Evolutionary conservation across 306 rosid genomes (phyloP).

Genomic region (Trifolium pratense): DNA sequence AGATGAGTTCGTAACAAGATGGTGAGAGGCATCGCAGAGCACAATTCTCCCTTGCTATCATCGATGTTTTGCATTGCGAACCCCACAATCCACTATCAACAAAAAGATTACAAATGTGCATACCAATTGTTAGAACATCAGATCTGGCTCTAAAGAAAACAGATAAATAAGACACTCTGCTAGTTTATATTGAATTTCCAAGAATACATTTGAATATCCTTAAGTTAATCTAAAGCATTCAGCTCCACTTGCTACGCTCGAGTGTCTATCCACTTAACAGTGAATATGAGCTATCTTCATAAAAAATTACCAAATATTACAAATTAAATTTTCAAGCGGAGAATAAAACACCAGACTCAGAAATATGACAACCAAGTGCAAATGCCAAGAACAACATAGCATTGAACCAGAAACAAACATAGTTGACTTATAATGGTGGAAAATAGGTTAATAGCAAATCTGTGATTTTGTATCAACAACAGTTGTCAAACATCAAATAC

Average conservation of each 20-base stretch:
- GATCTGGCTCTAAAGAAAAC: neutral
- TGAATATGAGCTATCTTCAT: neutral
- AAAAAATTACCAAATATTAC: neutral
- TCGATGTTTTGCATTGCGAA: constrained; percentile 71
- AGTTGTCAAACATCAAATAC: constrained; percentile 17
- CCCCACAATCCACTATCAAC: constrained; percentile 85
- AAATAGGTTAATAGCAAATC: neutral
- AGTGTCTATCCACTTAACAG: neutral
- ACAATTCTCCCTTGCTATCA: constrained; percentile 84
- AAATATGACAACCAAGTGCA: neutral
- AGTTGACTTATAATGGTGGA: neutral
- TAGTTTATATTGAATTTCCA: constrained; percentile 12
- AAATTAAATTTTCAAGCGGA: neutral
- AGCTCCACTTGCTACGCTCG: neutral
- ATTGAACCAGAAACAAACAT: no score
- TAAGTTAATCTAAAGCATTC: constrained; percentile 1
- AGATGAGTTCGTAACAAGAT: constrained; percentile 75
- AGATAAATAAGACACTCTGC: constrained; percentile 11
- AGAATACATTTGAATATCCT: neutral
- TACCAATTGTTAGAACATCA: neutral
- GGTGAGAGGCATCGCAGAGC: constrained; percentile 89
- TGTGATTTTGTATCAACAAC: neutral
- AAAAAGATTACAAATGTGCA: neutral
- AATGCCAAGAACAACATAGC: neutral
- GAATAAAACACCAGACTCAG: neutral